These are phyloP conservation scores for Ganoderma boninense DNA, from an alignment of 1,284 basidiomycete species.

Conservation along the genomic window DNA sequence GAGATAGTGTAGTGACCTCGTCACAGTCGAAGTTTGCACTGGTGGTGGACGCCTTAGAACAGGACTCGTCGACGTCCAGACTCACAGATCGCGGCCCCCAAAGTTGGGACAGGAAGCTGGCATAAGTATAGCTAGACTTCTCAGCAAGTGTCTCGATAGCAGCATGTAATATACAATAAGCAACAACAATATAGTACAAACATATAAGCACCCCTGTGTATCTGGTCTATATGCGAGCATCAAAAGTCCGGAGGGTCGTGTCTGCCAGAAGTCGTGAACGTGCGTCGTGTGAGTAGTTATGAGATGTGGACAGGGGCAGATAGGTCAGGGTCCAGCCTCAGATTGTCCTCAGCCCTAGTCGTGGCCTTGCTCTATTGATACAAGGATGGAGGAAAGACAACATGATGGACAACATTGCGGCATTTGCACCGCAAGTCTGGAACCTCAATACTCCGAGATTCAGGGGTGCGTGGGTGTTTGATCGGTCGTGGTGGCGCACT, in stretches of 20 bases:
- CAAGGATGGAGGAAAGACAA: background rate
- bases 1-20: background rate
- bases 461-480: background rate
- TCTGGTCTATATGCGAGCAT: background rate
- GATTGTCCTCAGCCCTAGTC: background rate
- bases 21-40: too few species aligned
- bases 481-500: constrained; percentile 10
- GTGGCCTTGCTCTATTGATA: background rate
- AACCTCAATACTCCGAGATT: background rate
- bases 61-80: too few species aligned
- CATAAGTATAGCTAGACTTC: too few species aligned
- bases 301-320: constrained; percentile 2
- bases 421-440: background rate
- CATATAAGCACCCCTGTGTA: background rate
- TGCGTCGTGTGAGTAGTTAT: constrained; percentile 2
- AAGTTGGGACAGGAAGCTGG: background rate
- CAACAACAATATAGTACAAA: background rate
- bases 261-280: background rate
- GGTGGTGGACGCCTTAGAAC: too few species aligned
- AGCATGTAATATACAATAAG: background rate
- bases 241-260: background rate
- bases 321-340: constrained; percentile 12
- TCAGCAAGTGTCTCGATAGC: background rate
- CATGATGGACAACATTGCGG: background rate
- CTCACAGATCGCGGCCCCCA: too few species aligned